Evolutionary conservation across 2,329 filamentous ascomycete genomes (phyloP).

Genomic region (Arthroderma uncinatum): DNA sequence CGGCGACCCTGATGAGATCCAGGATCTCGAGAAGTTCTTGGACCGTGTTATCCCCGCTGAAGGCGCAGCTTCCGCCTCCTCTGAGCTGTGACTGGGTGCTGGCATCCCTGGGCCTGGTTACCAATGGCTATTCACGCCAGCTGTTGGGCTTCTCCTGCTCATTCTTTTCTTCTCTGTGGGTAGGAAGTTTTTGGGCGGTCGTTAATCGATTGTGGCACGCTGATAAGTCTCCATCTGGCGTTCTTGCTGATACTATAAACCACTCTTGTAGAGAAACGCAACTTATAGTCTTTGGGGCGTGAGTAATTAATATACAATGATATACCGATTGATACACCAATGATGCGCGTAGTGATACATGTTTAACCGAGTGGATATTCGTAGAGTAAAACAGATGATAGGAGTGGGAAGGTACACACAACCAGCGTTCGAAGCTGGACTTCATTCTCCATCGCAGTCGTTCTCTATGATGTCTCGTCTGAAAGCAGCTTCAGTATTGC

Average conservation of each 20-base stretch:
- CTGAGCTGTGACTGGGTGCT: constrained; percentile 10
- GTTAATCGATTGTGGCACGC: not conserved
- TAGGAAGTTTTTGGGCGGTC: not conserved
- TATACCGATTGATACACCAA: not conserved
- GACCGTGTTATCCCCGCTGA: constrained; percentile 42
- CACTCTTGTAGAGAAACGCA: not conserved
- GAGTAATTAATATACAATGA: not conserved
- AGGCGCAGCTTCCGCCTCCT: constrained; percentile 20
- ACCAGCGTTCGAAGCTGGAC: not conserved
- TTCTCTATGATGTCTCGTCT: not conserved
- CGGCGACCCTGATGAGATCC: constrained; percentile 65
- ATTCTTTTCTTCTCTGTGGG: not conserved
- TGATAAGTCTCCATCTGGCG: not conserved
- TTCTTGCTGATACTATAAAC: not conserved
- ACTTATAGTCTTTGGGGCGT: not conserved
- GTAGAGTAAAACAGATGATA: not conserved
- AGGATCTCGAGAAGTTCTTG: constrained; percentile 62
- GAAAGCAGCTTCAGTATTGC: constrained; percentile 65
- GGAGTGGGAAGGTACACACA: not conserved
- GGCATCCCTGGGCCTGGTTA: not conserved
- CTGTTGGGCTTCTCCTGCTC: constrained; percentile 5
- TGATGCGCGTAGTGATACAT: not conserved
- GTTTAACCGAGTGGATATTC: not conserved
- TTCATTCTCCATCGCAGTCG: not conserved
- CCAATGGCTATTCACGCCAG: constrained; percentile 7